Percentiles rank a stretch among this genome's conserved stretches.
phyloP scores from a whole-genome alignment of 768 basidiomycete species.

The Lactarius quietus region DNA sequence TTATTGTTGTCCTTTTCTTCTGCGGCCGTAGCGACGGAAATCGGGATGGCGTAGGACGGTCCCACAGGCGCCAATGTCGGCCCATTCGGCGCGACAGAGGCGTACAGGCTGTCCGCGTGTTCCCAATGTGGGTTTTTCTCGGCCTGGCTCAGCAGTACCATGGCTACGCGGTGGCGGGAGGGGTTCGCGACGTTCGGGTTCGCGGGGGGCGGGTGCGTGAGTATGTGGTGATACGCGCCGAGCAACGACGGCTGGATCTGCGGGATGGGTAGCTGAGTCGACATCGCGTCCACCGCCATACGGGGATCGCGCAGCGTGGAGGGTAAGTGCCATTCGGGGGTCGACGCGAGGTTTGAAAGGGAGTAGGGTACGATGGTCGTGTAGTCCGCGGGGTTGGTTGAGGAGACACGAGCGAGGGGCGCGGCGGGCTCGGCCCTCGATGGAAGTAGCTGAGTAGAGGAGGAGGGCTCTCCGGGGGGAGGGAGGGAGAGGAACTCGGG shows the following conservation, averaged over 20 bases:
- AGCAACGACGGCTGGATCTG: constrained; percentile 63
- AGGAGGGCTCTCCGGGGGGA: constrained; percentile 34
- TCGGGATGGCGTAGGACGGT: constrained; percentile 60
- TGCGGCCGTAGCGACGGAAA: constrained; percentile 33
- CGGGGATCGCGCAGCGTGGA: constrained; percentile 24
- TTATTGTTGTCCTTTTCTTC: constrained; percentile 50
- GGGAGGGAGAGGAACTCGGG: constrained; percentile 37
- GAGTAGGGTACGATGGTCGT: constrained; percentile 69
- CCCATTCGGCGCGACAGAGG: constrained; percentile 51
- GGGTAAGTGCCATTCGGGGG: constrained; percentile 69
- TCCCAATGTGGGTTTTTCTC: constrained; percentile 65
- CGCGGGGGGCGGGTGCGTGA: constrained; percentile 61
- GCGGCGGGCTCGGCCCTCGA: constrained; percentile 37
- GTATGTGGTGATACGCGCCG: constrained; percentile 71
- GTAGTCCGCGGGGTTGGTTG: constrained; percentile 58
- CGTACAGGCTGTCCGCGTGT: constrained; percentile 56
- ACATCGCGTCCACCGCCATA: constrained; percentile 15
- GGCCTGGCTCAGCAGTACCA: constrained; percentile 59
- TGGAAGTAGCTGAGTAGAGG: constrained; percentile 36
- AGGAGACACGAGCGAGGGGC: constrained; percentile 40
- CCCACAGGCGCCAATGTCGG: constrained; percentile 62
- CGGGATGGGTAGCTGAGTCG: constrained; percentile 43
- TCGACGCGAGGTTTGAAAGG: constrained; percentile 62
- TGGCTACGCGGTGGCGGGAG: constrained; percentile 69
- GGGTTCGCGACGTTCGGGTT: constrained; percentile 50